Base-by-base conservation (phyloP, 2,329 filamentous ascomycete genomes). In the Fusarium sp. region DNA sequence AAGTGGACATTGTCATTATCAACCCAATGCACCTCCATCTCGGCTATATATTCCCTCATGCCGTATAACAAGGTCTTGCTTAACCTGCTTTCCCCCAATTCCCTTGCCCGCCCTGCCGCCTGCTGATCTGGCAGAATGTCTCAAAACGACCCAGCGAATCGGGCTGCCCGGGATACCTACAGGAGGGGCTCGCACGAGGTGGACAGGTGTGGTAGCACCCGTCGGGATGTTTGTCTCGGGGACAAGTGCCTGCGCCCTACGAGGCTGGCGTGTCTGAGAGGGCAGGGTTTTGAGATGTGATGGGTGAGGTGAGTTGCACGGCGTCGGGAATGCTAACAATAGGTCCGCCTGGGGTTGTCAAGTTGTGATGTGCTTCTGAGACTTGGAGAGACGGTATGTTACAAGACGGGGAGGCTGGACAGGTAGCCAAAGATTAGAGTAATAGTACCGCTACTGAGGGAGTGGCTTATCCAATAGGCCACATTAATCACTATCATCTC, bases 401-500 rank as follows among this genome's bases (percentile, higher is more conserved):
- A 20, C 40, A 45, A 45, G 20, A 25, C 7, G 25, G 6, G 18
- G 27, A 27, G 27, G 47, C 27, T 52, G 31, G 25, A 50, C 16
- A 31, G 47, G 27, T 52, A 52, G 47, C 47, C 10, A 52, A 52
- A 52, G 47, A 52, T 52, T 52, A 52, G 14, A 52, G 47, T 31
- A 52, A 25, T n/a, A 38, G 33, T 35, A 56, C 35, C 16, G 20
- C 35, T 38, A n/a, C 25, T 18, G 7, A 25, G 16, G 25, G 29
- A 5, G 27, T 57, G 8, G 13, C 6, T 61, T 25, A 63, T 63
- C 29, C 45, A 52, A 36, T 22, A 47, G 25, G 10, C n/a, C 40
- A 31, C n/a, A 35, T 71, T 79, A 90, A 65, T 91, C 89, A 75
- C 89, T 91, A 70, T 91, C 90, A 61, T 89, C 87, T 13, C 88